Percentiles rank a stretch among this genome's conserved stretches.
Evolutionary conservation across 805 yeast genomes (phyloP).

Genomic region (Suhomyces vadensis): DNA sequence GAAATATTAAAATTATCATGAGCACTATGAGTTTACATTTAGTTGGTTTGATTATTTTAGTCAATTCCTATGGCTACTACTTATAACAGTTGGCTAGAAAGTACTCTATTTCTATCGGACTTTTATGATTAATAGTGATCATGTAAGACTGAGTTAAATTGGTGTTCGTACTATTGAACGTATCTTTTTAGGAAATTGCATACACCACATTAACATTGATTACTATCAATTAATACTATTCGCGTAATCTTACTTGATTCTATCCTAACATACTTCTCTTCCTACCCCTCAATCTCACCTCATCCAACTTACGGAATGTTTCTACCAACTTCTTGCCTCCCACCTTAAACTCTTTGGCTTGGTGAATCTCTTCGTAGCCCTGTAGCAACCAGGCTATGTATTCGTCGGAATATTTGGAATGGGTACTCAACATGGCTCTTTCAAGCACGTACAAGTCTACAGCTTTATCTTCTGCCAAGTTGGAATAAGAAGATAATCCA

Average conservation of each 20-base stretch:
- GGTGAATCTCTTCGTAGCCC: conserved; percentile 57
- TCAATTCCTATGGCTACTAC: too few relatives aligned
- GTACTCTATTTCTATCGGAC: too few relatives aligned
- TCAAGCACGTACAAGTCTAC: conserved; percentile 96
- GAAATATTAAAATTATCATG: too few relatives aligned
- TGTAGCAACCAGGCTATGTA: conserved; percentile 72
- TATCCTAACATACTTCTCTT: conserved; percentile 91
- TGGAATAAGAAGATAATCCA: conserved; percentile 80
- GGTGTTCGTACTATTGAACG: too few relatives aligned
- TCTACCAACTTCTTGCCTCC: conserved; percentile 50
- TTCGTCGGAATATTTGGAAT: conserved; percentile 64
- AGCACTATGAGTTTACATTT: too few relatives aligned
- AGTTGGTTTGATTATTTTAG: too few relatives aligned
- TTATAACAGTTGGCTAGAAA: too few relatives aligned
- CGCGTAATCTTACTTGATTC: not conserved
- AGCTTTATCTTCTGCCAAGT: conserved; percentile 86
- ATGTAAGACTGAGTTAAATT: too few relatives aligned
- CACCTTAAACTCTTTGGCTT: conserved; percentile 26
- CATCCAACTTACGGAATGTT: conserved; percentile 65
- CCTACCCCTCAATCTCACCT: conserved; percentile 88
- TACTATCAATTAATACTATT: not conserved
- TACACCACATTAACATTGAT: too few relatives aligned
- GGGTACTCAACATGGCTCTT: conserved; percentile 88
- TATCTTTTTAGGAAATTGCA: too few relatives aligned
- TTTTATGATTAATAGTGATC: too few relatives aligned